Conservation (phyloP, 306 rosid species). For the Cicer yamashitae region DNA sequence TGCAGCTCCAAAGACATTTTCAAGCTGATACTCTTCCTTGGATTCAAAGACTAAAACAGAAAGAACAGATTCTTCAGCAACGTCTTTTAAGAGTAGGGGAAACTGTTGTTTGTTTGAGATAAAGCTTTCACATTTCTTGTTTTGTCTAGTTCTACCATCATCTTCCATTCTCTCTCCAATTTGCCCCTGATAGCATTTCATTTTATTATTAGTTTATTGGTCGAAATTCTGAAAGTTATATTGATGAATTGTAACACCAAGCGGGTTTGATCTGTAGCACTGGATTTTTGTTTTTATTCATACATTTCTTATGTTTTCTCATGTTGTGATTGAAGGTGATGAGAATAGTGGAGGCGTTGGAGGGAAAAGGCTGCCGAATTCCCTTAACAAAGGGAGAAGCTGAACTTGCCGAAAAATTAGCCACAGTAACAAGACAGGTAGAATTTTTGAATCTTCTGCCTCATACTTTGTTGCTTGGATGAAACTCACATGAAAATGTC, state of each 20-base stretch:
- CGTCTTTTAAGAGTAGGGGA: conserved; percentile 79
- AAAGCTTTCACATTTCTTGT: conserved; percentile 8
- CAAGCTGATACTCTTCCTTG: conserved; percentile 91
- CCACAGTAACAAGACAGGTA: conserved; percentile 89
- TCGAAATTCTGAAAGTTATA: conserved; percentile 25
- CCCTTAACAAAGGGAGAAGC: conserved; percentile 94
- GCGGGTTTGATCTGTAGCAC: neutral
- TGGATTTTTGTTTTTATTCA: conserved; percentile 13
- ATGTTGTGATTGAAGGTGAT: conserved; percentile 65
- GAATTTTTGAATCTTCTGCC: conserved; percentile 3
- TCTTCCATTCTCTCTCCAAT: neutral
- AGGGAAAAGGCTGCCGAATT: conserved; percentile 88
- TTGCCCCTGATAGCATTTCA: conserved; percentile 5
- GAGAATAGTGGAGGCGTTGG: conserved; percentile 92
- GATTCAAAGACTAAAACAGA: conserved; percentile 88
- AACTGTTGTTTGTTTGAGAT: conserved; percentile 27
- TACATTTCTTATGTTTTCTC: neutral
- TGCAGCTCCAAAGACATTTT: conserved; percentile 96
- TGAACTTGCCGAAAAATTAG: conserved; percentile 89
- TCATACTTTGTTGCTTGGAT: conserved; percentile 17
- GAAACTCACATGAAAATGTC: conserved; percentile 42
- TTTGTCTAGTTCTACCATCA: neutral
- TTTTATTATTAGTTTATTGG: conserved; percentile 19
- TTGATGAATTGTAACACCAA: conserved; percentile 17
- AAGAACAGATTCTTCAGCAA: conserved; percentile 91